Evolutionary conservation across 2,329 filamentous ascomycete species (phyloP).

Genomic region (Neofusicoccum sp.): DNA sequence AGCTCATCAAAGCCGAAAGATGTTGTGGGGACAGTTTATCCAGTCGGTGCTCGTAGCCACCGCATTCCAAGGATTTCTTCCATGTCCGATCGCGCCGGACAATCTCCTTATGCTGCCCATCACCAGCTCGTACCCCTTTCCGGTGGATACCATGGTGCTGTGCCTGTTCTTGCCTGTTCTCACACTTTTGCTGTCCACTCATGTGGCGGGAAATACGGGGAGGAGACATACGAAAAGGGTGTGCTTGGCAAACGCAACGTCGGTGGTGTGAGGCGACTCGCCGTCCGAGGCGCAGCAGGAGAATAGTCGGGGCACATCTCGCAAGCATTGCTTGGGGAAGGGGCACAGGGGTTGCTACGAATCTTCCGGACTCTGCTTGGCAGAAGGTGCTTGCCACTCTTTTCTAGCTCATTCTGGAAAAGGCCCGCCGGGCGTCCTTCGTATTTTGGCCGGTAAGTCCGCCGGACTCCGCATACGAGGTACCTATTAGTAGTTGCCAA

Average conservation of each 20-base stretch:
- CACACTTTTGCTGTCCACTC: no score
- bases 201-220: no score
- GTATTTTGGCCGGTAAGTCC: neutral
- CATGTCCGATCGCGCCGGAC: no score
- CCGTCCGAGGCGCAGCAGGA: neutral
- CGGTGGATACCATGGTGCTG: no score
- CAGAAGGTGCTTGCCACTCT: neutral
- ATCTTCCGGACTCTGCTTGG: neutral
- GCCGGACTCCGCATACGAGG: conserved; percentile 1
- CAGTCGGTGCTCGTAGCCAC: no score
- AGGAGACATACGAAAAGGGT: neutral
- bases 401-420: neutral
- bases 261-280: conserved; percentile 3
- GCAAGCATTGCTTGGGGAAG: neutral
- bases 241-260: neutral
- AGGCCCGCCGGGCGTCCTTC: neutral
- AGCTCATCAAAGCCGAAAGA: no score
- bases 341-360: neutral
- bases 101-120: no score
- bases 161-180: no score
- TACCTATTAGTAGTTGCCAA: neutral
- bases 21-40: no score
- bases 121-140: no score
- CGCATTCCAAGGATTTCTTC: no score
- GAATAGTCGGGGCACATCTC: neutral